These are phyloP conservation scores for Golubevia pallescens DNA, from an alignment of 1,284 basidiomycete genomes.

Conservation along the genomic window DNA sequence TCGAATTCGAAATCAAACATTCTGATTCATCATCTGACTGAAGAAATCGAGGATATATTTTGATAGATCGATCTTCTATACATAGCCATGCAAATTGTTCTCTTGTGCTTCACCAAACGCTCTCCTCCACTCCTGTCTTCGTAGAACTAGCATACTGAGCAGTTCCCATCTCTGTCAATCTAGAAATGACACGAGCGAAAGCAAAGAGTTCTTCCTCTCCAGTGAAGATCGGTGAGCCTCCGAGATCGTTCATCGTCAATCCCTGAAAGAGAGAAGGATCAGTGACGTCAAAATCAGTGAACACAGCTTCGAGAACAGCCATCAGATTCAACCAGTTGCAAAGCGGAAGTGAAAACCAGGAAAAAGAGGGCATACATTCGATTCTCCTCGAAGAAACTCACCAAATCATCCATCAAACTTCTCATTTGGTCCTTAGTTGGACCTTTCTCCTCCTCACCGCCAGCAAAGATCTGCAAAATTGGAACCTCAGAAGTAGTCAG, in stretches of 20 bases:
- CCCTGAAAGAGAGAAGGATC: constrained; percentile 9
- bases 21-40: too few relatives aligned
- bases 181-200: constrained; percentile 56
- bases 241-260: constrained; percentile 7
- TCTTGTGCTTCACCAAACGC: too few relatives aligned
- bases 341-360: too few relatives aligned
- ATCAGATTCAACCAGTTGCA: too few relatives aligned
- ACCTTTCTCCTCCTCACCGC: constrained; percentile 9
- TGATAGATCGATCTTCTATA: too few relatives aligned
- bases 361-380: too few relatives aligned
- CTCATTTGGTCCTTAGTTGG: constrained; percentile 52
- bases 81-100: too few relatives aligned
- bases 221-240: constrained; percentile 55
- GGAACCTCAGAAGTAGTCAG: constrained; percentile 48
- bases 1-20: too few relatives aligned
- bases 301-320: not conserved
- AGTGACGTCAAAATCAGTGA: constrained; percentile 34
- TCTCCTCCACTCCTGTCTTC: too few relatives aligned
- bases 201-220: constrained; percentile 63
- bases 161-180: constrained; percentile 57
- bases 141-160: constrained; percentile 26
- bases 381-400: constrained; percentile 1
- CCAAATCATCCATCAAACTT: constrained; percentile 56
- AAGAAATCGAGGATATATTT: too few relatives aligned
- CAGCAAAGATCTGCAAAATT: constrained; percentile 52